phyloP scores from a whole-genome alignment of 2,329 filamentous ascomycete species.

The Pseudogymnoascus sp. region DNA sequence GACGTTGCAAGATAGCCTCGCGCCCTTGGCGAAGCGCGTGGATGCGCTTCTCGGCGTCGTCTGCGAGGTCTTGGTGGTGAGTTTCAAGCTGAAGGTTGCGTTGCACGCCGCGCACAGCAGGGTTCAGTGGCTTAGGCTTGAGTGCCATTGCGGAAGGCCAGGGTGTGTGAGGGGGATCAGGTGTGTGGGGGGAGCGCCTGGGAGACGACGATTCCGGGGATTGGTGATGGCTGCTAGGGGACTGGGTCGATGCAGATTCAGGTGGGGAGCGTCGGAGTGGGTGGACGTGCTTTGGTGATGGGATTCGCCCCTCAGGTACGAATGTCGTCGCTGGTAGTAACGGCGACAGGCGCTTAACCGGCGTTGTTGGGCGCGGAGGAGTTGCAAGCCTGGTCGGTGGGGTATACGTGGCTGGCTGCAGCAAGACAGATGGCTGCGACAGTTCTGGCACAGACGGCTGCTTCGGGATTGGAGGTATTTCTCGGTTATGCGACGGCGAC shows the following conservation, averaged over 20 bases:
- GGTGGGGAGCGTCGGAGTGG: neutral
- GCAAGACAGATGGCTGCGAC: neutral
- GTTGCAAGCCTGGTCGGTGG: neutral
- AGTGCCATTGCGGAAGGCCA: neutral
- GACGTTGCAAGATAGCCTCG: constrained; percentile 50
- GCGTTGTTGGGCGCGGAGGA: neutral
- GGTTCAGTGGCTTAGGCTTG: constrained; percentile 13
- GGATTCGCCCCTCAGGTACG: neutral
- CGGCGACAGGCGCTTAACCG: neutral
- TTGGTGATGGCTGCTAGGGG: constrained; percentile 14
- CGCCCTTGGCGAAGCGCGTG: constrained; percentile 50
- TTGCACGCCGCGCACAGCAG: constrained; percentile 47
- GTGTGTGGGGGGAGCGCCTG: neutral
- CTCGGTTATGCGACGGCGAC: neutral
- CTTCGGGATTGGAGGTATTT: neutral
- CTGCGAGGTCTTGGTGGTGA: constrained; percentile 45
- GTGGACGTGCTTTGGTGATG: neutral
- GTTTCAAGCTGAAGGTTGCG: constrained; percentile 49
- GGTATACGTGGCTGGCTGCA: neutral
- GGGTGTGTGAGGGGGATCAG: neutral
- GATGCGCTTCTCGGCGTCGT: constrained; percentile 46
- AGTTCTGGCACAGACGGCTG: neutral
- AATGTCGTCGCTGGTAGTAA: neutral
- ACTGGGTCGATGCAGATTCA: constrained; percentile 25
- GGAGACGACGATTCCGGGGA: neutral